phyloP scores from a whole-genome alignment of 2,329 filamentous ascomycete species.

The Aspergillus sp. region DNA sequence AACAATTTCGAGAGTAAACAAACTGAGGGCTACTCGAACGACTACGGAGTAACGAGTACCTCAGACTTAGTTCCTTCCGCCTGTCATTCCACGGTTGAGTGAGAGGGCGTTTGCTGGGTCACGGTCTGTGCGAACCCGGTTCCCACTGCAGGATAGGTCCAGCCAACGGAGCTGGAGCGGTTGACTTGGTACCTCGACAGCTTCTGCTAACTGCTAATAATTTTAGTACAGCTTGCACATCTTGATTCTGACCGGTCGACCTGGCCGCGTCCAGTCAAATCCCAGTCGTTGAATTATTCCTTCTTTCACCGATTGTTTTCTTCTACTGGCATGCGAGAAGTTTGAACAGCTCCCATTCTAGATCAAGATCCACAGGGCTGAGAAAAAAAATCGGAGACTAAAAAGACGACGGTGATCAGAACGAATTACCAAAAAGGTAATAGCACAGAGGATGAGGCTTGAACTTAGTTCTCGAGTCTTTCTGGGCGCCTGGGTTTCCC shows the following conservation, averaged over 20 bases:
- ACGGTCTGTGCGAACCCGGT: slow-evolving; percentile 26
- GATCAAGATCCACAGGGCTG: slow-evolving; percentile 13
- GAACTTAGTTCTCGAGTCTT: background rate
- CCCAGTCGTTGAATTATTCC: slow-evolving; percentile 11
- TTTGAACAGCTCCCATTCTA: background rate
- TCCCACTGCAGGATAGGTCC: slow-evolving; percentile 18
- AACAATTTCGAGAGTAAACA: slow-evolving; percentile 6
- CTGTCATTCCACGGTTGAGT: slow-evolving; percentile 15
- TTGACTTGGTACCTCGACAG: background rate
- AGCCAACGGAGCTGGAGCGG: background rate
- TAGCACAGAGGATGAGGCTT: background rate
- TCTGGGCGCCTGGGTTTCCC: background rate
- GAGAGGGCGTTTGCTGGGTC: slow-evolving; percentile 15
- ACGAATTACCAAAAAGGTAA: background rate
- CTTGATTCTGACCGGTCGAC: slow-evolving; percentile 1
- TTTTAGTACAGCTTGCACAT: background rate
- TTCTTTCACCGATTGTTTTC: slow-evolving; percentile 1
- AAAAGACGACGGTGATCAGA: slow-evolving; percentile 3
- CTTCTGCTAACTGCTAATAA: background rate
- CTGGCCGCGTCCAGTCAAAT: background rate
- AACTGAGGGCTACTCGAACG: background rate
- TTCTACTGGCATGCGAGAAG: background rate
- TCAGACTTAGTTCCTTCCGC: background rate
- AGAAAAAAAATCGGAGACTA: slow-evolving; percentile 7
- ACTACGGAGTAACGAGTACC: background rate